A percentile compares a stretch with the other conserved stretches of the same genome.
phyloP scores from a whole-genome alignment of 495 filamentous ascomycete genomes.

The Xylaria nigripes region DNA sequence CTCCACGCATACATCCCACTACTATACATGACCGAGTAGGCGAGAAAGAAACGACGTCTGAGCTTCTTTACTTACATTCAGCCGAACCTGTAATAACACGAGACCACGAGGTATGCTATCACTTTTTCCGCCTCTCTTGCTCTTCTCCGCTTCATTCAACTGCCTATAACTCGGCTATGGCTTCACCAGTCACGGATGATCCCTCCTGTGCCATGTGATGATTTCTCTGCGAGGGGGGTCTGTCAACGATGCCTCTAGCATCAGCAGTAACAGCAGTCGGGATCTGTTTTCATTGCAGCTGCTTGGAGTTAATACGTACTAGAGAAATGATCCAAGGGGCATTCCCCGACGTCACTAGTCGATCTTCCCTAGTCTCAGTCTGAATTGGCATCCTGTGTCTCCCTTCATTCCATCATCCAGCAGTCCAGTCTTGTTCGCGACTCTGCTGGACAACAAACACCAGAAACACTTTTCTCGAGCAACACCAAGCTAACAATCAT shows the following conservation, averaged over 20 bases:
- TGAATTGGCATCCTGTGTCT: conserved; percentile 13
- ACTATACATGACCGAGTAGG: background rate
- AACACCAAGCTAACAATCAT: conserved; percentile 6
- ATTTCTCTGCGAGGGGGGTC: conserved; percentile 36
- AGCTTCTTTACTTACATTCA: conserved; percentile 4
- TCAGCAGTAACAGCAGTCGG: background rate
- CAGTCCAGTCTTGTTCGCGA: conserved; percentile 9
- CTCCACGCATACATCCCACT: background rate
- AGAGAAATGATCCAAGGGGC: conserved; percentile 7
- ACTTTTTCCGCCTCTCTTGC: conserved; percentile 17
- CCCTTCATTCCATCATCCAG: conserved; percentile 27
- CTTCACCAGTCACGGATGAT: conserved; percentile 18
- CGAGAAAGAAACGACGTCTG: background rate
- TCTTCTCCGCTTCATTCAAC: conserved; percentile 5
- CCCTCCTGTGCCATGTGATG: conserved; percentile 19
- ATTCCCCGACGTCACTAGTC: conserved; percentile 19
- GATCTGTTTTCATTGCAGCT: background rate
- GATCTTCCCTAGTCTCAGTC: conserved; percentile 12
- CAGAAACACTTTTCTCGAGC: conserved; percentile 11
- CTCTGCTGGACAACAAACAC: conserved; percentile 18
- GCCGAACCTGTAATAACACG: conserved; percentile 21
- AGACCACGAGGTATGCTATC: conserved; percentile 27
- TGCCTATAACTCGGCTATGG: conserved; percentile 10
- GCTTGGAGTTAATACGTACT: conserved; percentile 14
- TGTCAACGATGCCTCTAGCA: conserved; percentile 39